Base-by-base conservation (phyloP, 2,329 filamentous ascomycete genomes). In the Alternaria atra region DNA sequence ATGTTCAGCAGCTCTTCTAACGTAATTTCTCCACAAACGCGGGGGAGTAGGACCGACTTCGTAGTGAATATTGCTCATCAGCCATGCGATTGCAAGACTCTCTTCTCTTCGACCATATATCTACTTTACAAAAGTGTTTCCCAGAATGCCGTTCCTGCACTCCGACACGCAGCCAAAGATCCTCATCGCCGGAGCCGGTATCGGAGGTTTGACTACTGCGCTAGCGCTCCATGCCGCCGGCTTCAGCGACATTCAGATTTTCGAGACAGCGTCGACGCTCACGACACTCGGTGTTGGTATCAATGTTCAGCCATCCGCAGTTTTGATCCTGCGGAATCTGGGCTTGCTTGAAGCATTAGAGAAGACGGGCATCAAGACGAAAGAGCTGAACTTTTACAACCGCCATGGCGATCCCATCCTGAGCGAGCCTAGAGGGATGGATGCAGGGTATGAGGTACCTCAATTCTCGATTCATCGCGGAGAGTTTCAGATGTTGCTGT, bases 201-300 rank as follows among this genome's bases (percentile, higher is more conserved):
- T 94, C 89, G 91, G 91, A 54, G 91, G 91, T 34, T 81, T 94
- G 35, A 86, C 89, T 57, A 85, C 84, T 37, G 90, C 91, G 7
- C 84, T 94, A 40, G 86, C 90, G 13, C 84, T 94, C 32, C 90
- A 91, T 32, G 90, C 89, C 74, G 88, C 88, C 73, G 91, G 91
- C 2, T 77, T 80, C 62, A 80, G 69, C n/a, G 73, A 82, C 66
- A 78, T 83, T 50, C 68, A 79, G 42, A 73, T 83, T 25, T 83
- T 80, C 65, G 81, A 83, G 61, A 77, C 81, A 2, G 77, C 78
- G 7, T 73, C 73, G 2, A 71, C 74, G n/a, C 72, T 83, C 8
- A 80, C 79, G 6, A 79, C 80, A 6, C 72, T 83, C 6, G 81
- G 81, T 6, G 80, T 82, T 0, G 81, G 81, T 4, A 83, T 84